Evolutionary conservation across 2,329 filamentous ascomycete genomes (phyloP).

Genomic region (Botrytis paeoniae): DNA sequence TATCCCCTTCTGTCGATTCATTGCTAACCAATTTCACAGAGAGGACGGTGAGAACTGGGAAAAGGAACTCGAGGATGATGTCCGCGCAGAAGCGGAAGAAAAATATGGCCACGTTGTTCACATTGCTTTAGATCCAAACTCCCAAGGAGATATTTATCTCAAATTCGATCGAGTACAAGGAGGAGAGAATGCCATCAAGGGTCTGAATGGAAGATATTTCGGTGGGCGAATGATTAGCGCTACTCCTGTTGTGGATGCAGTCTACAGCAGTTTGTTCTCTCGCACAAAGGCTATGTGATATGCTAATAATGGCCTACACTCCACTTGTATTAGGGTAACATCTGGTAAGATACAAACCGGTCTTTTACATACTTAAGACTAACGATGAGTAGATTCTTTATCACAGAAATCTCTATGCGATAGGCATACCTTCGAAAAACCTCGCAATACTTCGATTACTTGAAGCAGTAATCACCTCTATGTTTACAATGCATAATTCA

Average conservation of each 20-base stretch:
- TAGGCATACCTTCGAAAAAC: constrained; percentile 12
- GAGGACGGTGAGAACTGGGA: constrained; percentile 86
- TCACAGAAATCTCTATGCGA: constrained; percentile 20
- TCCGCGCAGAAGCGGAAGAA: constrained; percentile 85
- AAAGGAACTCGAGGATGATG: constrained; percentile 91
- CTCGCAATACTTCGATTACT: neutral
- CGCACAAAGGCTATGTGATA: constrained; percentile 75
- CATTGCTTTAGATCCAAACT: constrained; percentile 91
- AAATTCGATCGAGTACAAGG: constrained; percentile 96
- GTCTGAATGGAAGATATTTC: constrained; percentile 95
- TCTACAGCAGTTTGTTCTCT: constrained; percentile 96
- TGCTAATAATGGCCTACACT: constrained; percentile 36
- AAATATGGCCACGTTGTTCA: constrained; percentile 98
- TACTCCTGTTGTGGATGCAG: constrained; percentile 93
- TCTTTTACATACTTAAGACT: neutral
- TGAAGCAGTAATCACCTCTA: neutral
- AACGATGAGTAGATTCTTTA: constrained; percentile 18
- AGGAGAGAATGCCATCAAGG: constrained; percentile 96
- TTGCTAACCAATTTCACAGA: constrained; percentile 50
- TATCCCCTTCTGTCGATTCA: neutral
- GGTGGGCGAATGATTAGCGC: constrained; percentile 90
- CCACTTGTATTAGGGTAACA: constrained; percentile 30
- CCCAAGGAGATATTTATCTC: constrained; percentile 93
- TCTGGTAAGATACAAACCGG: constrained; percentile 27
- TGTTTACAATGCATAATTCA: constrained; percentile 1